Base-by-base conservation (phyloP, 345 rosid species). In the Rhodomyrtus tomentosa region DNA sequence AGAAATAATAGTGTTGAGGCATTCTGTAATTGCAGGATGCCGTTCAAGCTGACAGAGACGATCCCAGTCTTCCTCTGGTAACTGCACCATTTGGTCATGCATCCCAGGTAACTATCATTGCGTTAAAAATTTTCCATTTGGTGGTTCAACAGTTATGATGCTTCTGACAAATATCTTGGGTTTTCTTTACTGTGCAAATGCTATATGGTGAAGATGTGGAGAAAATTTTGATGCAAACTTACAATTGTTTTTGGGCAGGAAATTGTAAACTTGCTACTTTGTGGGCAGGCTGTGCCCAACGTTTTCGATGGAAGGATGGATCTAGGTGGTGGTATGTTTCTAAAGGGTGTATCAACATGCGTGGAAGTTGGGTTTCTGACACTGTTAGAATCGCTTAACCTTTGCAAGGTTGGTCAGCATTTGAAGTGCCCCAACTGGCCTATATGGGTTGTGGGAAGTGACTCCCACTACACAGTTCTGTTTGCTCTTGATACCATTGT, bases 31-130 rank as follows among this genome's bases (percentile, higher is more conserved):
- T 50, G 48, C 85, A 98, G 99, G 98, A 95, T n/a, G 82, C 88
- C 3, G 91, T 96, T 88, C 99, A 98, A 92, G 89, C 93, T 81
- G 99, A 98, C 92, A 92, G 99, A 87, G 99, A 98, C 84, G 99
- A 98, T 90, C 98, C 98, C 85, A 89, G 89, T 89, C 92, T 89
- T 54, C 99, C 99, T 56, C 87, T 98, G 50, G 99, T 98, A 80
- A 98, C 99, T 52, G 98, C 96, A 79, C 99, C 99, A 79, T 98
- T 98, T 91, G 99, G 99, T 82, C 99, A 98, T 93, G 99, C 99
- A 15, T 98, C 99, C 10, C 99, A 98, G 98, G 99, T 98, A 90
- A 55, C 18, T n/a, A 36, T 29, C 25, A 20, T 55, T 27, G 36
- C 50, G 20, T 82, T 10, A 45, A 50, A 14, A 79, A 29, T 27